phyloP scores from a whole-genome alignment of 2,329 filamentous ascomycete genomes.

The Setomelanomma holmii region DNA sequence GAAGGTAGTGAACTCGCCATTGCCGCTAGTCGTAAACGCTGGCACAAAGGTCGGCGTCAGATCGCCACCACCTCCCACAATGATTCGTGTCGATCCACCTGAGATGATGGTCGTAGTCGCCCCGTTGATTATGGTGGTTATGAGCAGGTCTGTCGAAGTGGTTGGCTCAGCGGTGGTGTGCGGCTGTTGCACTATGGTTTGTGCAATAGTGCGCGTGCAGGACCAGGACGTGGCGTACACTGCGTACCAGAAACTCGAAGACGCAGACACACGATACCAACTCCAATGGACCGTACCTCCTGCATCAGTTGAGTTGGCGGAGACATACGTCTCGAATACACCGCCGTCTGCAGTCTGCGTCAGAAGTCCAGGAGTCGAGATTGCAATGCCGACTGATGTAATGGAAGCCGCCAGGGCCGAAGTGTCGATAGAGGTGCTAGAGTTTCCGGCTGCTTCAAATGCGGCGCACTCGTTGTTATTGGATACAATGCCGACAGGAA shows the following conservation, averaged over 20 bases:
- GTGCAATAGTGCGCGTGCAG: constrained; percentile 28
- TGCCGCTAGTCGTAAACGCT: constrained; percentile 31
- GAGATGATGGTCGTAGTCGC: constrained; percentile 31
- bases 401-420: constrained; percentile 32
- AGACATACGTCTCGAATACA: constrained; percentile 27
- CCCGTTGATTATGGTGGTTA: constrained; percentile 35
- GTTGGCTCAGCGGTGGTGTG: constrained; percentile 14
- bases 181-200: constrained; percentile 28
- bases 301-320: constrained; percentile 27
- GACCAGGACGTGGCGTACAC: constrained; percentile 35
- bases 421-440: constrained; percentile 21
- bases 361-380: constrained; percentile 32
- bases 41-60: constrained; percentile 31
- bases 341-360: constrained; percentile 29
- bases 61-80: constrained; percentile 18
- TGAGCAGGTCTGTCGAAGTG: constrained; percentile 12
- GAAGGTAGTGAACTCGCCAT: constrained; percentile 27
- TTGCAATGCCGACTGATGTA: constrained; percentile 19
- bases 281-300: constrained; percentile 29
- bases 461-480: constrained; percentile 29
- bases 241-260: constrained; percentile 36
- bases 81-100: constrained; percentile 25
- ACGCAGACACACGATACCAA: constrained; percentile 32
- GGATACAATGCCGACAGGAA: constrained; percentile 29
- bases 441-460: constrained; percentile 6